phyloP scores from a whole-genome alignment of 2,329 filamentous ascomycete genomes.

The Hypoxylon sp. region DNA sequence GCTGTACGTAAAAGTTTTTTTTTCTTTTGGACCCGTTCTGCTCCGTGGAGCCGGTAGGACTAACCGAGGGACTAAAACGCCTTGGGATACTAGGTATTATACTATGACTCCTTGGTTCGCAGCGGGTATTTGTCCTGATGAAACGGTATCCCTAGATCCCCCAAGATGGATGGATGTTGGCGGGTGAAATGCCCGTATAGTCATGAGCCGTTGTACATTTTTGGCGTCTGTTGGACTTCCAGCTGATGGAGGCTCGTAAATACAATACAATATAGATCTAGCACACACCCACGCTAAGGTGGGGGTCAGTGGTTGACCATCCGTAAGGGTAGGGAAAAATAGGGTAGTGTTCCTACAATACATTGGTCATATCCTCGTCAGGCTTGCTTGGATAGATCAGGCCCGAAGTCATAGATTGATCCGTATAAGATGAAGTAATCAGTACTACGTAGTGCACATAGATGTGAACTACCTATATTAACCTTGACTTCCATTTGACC shows the following conservation, averaged over 20 bases:
- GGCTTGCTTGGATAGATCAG: conserved; percentile 31
- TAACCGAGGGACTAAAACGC: conserved; percentile 3
- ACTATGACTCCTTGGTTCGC: neutral
- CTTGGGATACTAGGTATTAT: neutral
- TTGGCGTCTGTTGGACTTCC: conserved; percentile 19
- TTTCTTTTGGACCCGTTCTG: conserved; percentile 25
- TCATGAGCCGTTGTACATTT: conserved; percentile 27
- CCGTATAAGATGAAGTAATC: conserved; percentile 4
- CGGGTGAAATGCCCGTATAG: conserved; percentile 12
- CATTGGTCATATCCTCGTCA: conserved; percentile 23
- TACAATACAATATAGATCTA: neutral
- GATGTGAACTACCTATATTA: too few species aligned
- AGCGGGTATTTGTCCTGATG: conserved; percentile 32
- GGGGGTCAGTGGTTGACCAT: conserved; percentile 41
- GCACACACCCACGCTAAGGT: conserved; percentile 28
- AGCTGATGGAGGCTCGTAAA: conserved; percentile 38
- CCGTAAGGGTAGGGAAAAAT: conserved; percentile 34
- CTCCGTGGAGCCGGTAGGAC: conserved; percentile 18
- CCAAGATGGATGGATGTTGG: conserved; percentile 10
- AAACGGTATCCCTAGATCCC: conserved; percentile 13
- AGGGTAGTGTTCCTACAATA: conserved; percentile 7
- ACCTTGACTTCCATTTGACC: neutral
- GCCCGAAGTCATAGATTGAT: conserved; percentile 20
- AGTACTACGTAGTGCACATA: conserved; percentile 2
- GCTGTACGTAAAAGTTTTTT: conserved; percentile 40